These are phyloP conservation scores for Penicillium aurantiogriseum DNA, from an alignment of 2,329 filamentous ascomycete genomes.

Conservation along the genomic window DNA sequence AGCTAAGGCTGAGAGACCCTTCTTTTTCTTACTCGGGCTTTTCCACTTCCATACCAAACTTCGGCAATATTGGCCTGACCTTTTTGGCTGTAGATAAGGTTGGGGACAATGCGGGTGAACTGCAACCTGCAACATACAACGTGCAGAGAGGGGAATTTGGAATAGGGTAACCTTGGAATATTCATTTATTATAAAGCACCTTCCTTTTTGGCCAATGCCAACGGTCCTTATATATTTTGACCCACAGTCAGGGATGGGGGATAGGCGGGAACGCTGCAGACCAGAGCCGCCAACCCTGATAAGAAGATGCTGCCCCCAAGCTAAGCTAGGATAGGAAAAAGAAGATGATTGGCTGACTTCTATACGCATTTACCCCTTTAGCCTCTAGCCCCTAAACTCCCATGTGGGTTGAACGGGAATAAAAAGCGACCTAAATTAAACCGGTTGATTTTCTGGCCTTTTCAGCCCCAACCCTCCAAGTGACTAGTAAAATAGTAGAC, in stretches of 20 bases:
- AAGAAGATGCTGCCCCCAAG: neutral
- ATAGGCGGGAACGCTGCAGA: neutral
- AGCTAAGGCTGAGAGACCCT: neutral
- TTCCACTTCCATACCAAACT: neutral
- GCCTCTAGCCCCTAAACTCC: neutral
- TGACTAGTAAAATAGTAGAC: neutral
- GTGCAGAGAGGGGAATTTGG: neutral
- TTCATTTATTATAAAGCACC: neutral
- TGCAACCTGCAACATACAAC: neutral
- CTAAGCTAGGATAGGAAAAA: neutral
- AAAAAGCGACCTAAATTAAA: neutral
- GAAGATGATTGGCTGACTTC: neutral
- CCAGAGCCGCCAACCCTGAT: conserved; percentile 3
- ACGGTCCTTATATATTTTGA: neutral
- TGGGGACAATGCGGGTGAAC: conserved; percentile 1
- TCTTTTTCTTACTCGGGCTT: neutral
- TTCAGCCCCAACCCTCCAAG: neutral
- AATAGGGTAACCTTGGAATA: neutral
- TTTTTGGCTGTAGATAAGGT: conserved; percentile 4
- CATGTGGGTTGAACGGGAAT: neutral
- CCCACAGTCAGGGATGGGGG: neutral
- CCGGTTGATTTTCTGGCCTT: neutral
- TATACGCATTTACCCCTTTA: neutral
- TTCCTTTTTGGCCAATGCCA: neutral
- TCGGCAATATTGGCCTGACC: conserved; percentile 1